These are phyloP conservation scores for Macadamia tetraphylla DNA, from an alignment of 164 flowering plant species.

Conservation along the genomic window DNA sequence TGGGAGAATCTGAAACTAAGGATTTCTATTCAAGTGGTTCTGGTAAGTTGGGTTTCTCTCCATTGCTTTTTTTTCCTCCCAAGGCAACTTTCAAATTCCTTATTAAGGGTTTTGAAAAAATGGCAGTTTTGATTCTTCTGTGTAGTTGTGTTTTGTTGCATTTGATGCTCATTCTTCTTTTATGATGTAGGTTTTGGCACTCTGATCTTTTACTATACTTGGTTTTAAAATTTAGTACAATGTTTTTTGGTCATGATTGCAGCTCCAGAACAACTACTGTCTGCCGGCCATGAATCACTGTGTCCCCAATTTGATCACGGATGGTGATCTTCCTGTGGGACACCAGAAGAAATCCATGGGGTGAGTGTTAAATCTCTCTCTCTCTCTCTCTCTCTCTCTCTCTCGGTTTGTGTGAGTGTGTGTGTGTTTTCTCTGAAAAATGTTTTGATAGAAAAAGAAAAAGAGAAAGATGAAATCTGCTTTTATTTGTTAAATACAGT, in stretches of 20 bases:
- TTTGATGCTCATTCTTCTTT: background rate
- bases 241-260: background rate
- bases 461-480: background rate
- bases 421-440: background rate
- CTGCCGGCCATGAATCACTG: constrained; percentile 37
- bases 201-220: background rate
- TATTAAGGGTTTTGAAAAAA: no score
- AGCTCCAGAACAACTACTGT: background rate
- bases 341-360: constrained; percentile 34
- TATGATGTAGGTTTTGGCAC: background rate
- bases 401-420: background rate
- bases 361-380: constrained; percentile 23
- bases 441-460: background rate
- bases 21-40: background rate
- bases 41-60: no score
- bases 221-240: background rate
- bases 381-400: background rate
- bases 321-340: constrained; percentile 23
- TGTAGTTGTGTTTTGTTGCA: no score
- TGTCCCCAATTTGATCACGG: constrained; percentile 46
- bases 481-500: background rate
- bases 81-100: no score
- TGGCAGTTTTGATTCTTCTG: no score
- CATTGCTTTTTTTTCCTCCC: no score
- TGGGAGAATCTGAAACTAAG: no score